These are phyloP conservation scores for Sporothrix luriei DNA, from an alignment of 2,329 filamentous ascomycete genomes.

Conservation along the genomic window DNA sequence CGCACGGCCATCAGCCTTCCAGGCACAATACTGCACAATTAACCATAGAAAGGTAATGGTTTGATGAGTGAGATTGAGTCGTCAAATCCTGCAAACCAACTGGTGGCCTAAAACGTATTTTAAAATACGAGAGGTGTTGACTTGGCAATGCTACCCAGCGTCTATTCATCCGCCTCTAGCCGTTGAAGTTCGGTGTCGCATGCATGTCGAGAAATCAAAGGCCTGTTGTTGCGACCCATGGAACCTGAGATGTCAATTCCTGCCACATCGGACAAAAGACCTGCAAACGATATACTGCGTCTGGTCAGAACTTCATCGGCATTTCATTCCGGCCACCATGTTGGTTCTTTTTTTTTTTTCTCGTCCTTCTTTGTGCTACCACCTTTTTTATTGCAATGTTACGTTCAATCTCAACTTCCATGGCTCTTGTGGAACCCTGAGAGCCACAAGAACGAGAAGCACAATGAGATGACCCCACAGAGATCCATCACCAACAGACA, in stretches of 20 bases:
- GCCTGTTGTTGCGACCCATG: no score
- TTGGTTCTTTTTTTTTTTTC: background rate
- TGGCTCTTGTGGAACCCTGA: background rate
- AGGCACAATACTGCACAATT: background rate
- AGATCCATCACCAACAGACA: background rate
- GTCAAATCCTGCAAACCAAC: background rate
- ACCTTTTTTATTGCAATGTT: background rate
- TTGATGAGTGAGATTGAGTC: background rate
- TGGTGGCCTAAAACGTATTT: background rate
- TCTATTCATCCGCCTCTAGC: slow-evolving; percentile 7
- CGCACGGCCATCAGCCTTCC: slow-evolving; percentile 10
- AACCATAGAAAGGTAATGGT: background rate
- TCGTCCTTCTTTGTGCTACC: background rate
- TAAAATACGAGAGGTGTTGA: background rate
- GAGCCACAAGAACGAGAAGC: background rate
- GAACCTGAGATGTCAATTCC: no score
- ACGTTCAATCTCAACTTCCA: background rate
- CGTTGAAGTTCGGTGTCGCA: background rate
- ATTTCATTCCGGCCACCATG: background rate
- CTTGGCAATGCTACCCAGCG: slow-evolving; percentile 11
- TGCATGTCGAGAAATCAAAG: no score
- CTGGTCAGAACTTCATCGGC: background rate
- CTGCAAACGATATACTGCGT: background rate
- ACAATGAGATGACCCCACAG: background rate
- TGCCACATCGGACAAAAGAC: no score